Conservation (phyloP, 1,284 basidiomycete species). For the Kwoniella shivajii region DNA sequence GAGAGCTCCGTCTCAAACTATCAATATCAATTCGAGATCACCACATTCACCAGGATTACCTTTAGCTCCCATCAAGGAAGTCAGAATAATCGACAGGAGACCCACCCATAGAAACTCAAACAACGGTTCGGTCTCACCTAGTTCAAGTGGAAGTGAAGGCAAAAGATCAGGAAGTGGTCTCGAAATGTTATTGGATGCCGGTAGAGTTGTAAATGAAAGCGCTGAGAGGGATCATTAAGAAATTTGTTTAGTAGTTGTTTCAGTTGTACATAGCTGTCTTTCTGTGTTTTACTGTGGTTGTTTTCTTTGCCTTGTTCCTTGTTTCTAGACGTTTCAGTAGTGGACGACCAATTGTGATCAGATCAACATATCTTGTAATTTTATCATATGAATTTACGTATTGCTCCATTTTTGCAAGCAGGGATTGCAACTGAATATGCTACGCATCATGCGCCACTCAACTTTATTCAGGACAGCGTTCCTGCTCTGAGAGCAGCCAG, state of each 20-base stretch:
- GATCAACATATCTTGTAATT: no score
- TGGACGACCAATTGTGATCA: no score
- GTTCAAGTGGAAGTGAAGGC: conserved; percentile 4
- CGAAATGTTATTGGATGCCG: conserved; percentile 38
- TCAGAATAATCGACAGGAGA: neutral
- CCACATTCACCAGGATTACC: conserved; percentile 3
- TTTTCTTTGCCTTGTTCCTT: neutral
- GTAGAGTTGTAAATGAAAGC: conserved; percentile 13
- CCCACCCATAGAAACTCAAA: neutral
- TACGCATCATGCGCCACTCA: no score
- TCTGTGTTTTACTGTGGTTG: neutral
- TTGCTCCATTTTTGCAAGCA: no score
- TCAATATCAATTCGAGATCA: neutral
- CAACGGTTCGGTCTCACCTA: conserved; percentile 9
- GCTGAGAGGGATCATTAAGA: conserved; percentile 6
- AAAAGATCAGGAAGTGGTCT: conserved; percentile 25
- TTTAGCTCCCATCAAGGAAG: conserved; percentile 1
- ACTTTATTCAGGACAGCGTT: no score
- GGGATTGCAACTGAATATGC: no score
- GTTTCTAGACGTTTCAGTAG: no score
- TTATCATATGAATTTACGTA: no score
- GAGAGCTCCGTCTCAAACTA: neutral
- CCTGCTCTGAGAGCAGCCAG: no score
- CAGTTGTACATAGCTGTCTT: neutral
- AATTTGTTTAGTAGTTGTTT: neutral